Percentiles rank a stretch among this genome's conserved stretches.
These are phyloP conservation scores for Lachnellula arida DNA, from an alignment of 2,329 filamentous ascomycete genomes.

Conservation along the genomic window DNA sequence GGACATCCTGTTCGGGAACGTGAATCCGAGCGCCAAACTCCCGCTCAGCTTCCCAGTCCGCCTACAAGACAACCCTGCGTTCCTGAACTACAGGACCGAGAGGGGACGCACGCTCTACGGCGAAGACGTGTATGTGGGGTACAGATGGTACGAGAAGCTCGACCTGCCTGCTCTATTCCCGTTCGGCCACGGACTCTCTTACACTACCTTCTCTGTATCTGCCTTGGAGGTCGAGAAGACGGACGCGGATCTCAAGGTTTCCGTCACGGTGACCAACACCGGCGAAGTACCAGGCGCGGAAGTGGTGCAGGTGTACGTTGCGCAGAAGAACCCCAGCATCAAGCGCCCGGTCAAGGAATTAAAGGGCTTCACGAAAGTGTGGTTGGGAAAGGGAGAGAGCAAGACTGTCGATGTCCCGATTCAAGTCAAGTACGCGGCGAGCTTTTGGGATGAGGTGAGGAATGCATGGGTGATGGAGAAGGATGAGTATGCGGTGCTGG, in stretches of 20 bases:
- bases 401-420: slow-evolving; percentile 52
- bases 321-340: slow-evolving; percentile 48
- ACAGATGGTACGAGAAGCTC: slow-evolving; percentile 74
- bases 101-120: slow-evolving; percentile 69
- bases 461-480: slow-evolving; percentile 62
- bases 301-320: slow-evolving; percentile 54
- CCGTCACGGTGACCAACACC: slow-evolving; percentile 57
- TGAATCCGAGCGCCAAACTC: slow-evolving; percentile 71
- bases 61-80: slow-evolving; percentile 68
- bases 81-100: slow-evolving; percentile 69
- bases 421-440: slow-evolving; percentile 59
- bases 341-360: slow-evolving; percentile 56
- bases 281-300: slow-evolving; percentile 50
- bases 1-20: slow-evolving; percentile 69
- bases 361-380: slow-evolving; percentile 62
- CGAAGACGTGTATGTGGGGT: slow-evolving; percentile 77
- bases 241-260: slow-evolving; percentile 40
- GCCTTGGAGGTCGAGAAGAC: slow-evolving; percentile 43
- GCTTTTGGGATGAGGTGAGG: slow-evolving; percentile 66
- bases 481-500: slow-evolving; percentile 59
- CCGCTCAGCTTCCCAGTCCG: slow-evolving; percentile 67
- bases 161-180: slow-evolving; percentile 63
- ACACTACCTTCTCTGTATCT: slow-evolving; percentile 62
- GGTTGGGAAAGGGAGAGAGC: slow-evolving; percentile 54
- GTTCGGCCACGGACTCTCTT: slow-evolving; percentile 77